Base-by-base conservation (phyloP, 192 early-diverging fungal genomes). In the Entophlyctis helioformis region DNA sequence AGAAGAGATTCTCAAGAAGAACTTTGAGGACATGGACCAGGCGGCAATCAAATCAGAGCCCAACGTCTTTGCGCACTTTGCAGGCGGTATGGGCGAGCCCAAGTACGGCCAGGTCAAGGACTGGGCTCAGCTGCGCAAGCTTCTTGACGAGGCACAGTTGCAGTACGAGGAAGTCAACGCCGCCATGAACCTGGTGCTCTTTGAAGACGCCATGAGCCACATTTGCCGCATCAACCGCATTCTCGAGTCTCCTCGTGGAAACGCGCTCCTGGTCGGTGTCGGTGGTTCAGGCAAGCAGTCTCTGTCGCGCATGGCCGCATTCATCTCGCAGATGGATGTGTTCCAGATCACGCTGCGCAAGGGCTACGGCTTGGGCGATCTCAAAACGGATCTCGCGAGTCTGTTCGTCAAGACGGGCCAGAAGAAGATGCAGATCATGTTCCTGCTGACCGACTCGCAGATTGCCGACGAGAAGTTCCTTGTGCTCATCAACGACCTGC, bases 201-300 rank as follows among this genome's bases (percentile, higher is more conserved):
- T 80, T 42, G 77, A 80, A 48, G 77, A 80, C 53, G 77, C 77
- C 5, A 78, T 80, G 67, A 67, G 63, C 26, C 77, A 80, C 48
- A 65, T 78, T 33, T 80, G 74, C 53, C 54, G 77, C 20, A 80
- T 80, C 49, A 78, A 74, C 52, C 56, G 77, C 15, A 76, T 80
- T 41, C 47, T 80, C 0, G 74, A 80, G 48, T 66, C 58, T 42
- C 77, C 77, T 19, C 42, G 77, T 49, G 74, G 74, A 49, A 78
- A 80, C 47, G 77, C 74, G 0, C 55, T 80, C 10, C 45, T 80
- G 6, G 77, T 80, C 40, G 77, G 77, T 43, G 77, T 80, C 23
- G 77, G 77, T 39, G 77, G 77, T 31, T 63, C 56, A 44, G 77
- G 77, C 36, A 80, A 80, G 33, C 77, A 80, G 48, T 70, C 66